These are phyloP conservation scores for Aspergillus aculeatus DNA, from an alignment of 2,329 filamentous ascomycete genomes.

Conservation along the genomic window DNA sequence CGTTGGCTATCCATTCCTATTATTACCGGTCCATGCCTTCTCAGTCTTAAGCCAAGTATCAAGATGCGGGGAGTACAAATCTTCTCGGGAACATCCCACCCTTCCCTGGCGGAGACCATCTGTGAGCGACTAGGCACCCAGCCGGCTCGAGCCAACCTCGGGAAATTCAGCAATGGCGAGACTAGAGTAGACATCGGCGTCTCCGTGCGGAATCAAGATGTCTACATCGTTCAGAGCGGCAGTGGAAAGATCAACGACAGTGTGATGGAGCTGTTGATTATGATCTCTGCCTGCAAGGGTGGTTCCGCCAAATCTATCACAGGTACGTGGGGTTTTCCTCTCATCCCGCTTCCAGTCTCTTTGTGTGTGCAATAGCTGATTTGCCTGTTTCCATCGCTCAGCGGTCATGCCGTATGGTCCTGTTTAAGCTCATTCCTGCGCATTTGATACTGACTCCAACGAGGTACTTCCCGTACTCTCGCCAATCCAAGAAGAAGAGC, in stretches of 20 bases:
- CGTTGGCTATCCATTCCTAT: constrained; percentile 13
- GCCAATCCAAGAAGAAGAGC: constrained; percentile 98
- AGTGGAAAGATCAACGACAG: constrained; percentile 96
- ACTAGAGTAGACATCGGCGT: constrained; percentile 66
- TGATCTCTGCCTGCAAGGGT: constrained; percentile 98
- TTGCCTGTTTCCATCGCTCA: constrained; percentile 14
- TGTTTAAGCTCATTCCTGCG: constrained; percentile 27
- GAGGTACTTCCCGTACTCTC: constrained; percentile 95
- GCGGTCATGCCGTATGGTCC: constrained; percentile 50
- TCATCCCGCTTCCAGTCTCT: neutral
- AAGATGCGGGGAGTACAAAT: constrained; percentile 66
- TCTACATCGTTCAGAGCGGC: constrained; percentile 97
- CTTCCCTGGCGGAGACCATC: constrained; percentile 62
- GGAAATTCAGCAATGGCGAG: constrained; percentile 69
- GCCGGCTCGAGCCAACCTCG: constrained; percentile 59
- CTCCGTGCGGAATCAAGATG: constrained; percentile 92
- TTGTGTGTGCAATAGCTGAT: constrained; percentile 46
- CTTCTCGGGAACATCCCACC: constrained; percentile 66
- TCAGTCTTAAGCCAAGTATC: constrained; percentile 9
- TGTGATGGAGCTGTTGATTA: constrained; percentile 98
- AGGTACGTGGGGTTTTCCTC: constrained; percentile 56
- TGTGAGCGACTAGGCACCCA: constrained; percentile 64
- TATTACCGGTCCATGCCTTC: constrained; percentile 18
- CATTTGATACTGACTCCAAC: constrained; percentile 38
- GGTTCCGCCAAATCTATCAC: constrained; percentile 96